phyloP scores from a whole-genome alignment of 2,329 filamentous ascomycete genomes.

The Cladosporium sp. region DNA sequence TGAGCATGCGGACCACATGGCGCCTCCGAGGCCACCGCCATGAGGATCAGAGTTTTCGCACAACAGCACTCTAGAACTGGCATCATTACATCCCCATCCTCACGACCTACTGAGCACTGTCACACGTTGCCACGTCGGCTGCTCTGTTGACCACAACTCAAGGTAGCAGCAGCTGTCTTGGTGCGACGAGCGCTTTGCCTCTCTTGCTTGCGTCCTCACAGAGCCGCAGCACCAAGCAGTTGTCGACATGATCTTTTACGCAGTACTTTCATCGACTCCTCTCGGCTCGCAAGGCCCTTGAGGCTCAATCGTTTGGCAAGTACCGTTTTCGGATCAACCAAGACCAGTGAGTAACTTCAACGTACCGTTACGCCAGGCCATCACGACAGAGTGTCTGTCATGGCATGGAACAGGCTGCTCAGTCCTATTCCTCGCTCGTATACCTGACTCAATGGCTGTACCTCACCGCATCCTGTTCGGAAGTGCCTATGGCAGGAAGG shows the following conservation, averaged over 20 bases:
- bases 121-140: not conserved
- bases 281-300: not conserved
- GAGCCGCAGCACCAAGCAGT: not conserved
- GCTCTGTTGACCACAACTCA: not conserved
- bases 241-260: not conserved
- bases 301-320: not conserved
- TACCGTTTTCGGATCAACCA: not conserved
- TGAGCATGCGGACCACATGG: not conserved
- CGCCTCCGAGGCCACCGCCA: not conserved
- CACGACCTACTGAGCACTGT: not conserved
- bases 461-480: not conserved
- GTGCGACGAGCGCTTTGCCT: not conserved
- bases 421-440: not conserved
- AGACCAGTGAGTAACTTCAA: not conserved
- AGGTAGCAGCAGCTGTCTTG: not conserved
- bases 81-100: not conserved
- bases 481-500: not conserved
- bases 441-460: not conserved
- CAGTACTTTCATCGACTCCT: not conserved
- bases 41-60: not conserved
- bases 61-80: not conserved
- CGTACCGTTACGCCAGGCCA: no score
- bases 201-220: not conserved
- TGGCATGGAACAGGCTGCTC: not conserved
- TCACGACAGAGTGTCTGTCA: not conserved